Base-by-base conservation (phyloP, 2,329 filamentous ascomycete species). In the Cercospora berteroae region DNA sequence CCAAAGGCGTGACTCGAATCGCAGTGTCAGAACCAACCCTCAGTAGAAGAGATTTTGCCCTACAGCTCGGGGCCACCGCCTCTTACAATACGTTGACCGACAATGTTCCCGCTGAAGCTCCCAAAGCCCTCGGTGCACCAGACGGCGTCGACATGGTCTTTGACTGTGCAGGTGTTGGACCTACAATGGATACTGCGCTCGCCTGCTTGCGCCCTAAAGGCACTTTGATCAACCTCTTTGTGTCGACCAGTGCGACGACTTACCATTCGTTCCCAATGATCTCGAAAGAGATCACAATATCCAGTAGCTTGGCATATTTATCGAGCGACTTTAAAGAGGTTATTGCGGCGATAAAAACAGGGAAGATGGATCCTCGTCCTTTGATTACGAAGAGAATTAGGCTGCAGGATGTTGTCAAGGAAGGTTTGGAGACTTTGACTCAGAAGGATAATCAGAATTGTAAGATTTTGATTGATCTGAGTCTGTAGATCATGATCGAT, bases 341-440 rank as follows among this genome's bases (percentile, higher is more conserved):
- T 18, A 67, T 67, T 20, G 31, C 44, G 2, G 65, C 55, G 23
- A 64, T 67, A 29, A 56, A 31, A 1, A 20, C 20, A 2, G 60
- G 65, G 2, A 42, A 44, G 33, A 23, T 67, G 42, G 60, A 67
- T 36, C 56, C 61, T 36, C 31, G 50, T 18, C 33, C 42, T 25
- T 27, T 64, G 56, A 64, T 65, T 7, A 65, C 66, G 39, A 67
- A 67, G 23, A 57, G 50, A 5, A 67, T 67, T 3, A 48, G 16
- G 36, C n/a, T 67, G 31, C 62, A 62, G 42, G 61, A 67, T 58
- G 66, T 67, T 1, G 66, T 67, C 6, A 62, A 65, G 36, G 62
- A 65, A 12, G 66, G 62, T 2, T 13, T 65, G 13, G 36, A 44
- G 12, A 16, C 61, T 13, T 55, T 62, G 33, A 29, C 42, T 39